Percentiles rank a stretch among this genome's conserved stretches.
These are phyloP conservation scores for Termitomyces sp. DNA, from an alignment of 768 basidiomycete genomes.

Conservation along the genomic window DNA sequence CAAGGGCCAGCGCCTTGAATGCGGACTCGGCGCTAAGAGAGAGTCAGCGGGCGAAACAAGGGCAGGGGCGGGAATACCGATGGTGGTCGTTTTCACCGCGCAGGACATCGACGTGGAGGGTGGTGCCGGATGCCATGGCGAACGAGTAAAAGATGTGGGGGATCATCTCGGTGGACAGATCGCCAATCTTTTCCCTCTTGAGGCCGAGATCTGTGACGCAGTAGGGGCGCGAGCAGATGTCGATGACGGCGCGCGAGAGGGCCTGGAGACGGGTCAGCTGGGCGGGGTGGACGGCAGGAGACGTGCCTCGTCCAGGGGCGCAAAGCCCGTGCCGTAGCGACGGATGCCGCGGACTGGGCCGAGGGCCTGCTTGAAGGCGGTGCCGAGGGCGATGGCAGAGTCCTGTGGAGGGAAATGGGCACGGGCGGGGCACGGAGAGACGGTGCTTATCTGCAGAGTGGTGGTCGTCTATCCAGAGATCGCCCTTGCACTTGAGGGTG, in stretches of 20 bases:
- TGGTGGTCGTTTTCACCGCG: conserved; percentile 98
- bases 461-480: conserved; percentile 97
- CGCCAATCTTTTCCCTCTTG: conserved; percentile 88
- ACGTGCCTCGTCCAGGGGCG: conserved; percentile 91
- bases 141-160: conserved; percentile 98
- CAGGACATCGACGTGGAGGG: conserved; percentile 91
- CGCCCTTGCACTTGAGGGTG: conserved; percentile 87
- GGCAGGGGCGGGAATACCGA: conserved; percentile 45
- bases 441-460: conserved; percentile 91
- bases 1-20: conserved; percentile 95
- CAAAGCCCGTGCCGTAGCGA: conserved; percentile 94
- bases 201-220: conserved; percentile 90
- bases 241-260: conserved; percentile 91
- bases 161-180: conserved; percentile 96
- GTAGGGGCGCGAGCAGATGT: conserved; percentile 96
- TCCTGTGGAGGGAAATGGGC: conserved; percentile 51
- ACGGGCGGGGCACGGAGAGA: neutral
- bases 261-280: conserved; percentile 39
- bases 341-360: conserved; percentile 93
- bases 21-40: conserved; percentile 83
- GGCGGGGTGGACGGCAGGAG: neutral
- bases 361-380: conserved; percentile 91
- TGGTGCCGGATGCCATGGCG: conserved; percentile 92
- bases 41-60: too few species aligned
- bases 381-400: conserved; percentile 79